A percentile compares a stretch with the other conserved stretches of the same genome.
These are phyloP conservation scores for Xylaria sp. DNA, from an alignment of 2,329 filamentous ascomycete genomes.

Conservation along the genomic window DNA sequence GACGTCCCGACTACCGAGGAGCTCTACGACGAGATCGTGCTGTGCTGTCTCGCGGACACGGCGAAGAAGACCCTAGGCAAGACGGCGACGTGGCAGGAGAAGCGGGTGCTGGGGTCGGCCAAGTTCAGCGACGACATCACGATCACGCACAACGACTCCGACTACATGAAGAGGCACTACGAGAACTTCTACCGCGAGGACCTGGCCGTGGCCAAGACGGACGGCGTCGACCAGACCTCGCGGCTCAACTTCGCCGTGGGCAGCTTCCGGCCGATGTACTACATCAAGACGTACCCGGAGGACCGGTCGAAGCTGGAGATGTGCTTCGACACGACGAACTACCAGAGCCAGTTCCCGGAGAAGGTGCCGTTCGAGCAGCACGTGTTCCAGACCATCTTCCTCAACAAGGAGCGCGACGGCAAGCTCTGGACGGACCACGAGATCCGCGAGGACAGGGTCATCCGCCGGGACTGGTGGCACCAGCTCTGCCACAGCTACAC, in stretches of 20 bases:
- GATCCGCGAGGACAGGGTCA: constrained; percentile 57
- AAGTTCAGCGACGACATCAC: constrained; percentile 73
- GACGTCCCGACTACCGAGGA: constrained; percentile 52
- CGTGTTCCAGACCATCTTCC: constrained; percentile 54
- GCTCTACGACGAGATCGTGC: constrained; percentile 66
- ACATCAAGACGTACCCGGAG: constrained; percentile 58
- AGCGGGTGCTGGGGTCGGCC: constrained; percentile 69
- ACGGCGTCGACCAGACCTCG: constrained; percentile 42
- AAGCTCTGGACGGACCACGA: constrained; percentile 57
- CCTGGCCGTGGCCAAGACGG: constrained; percentile 40
- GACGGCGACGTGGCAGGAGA: constrained; percentile 63
- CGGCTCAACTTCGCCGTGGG: constrained; percentile 47
- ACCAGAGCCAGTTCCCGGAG: constrained; percentile 63
- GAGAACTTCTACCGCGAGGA: constrained; percentile 59
- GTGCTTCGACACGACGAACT: constrained; percentile 57
- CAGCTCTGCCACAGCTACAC: constrained; percentile 63
- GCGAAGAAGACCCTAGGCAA: constrained; percentile 62
- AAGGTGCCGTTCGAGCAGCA: constrained; percentile 42
- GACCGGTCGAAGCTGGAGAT: constrained; percentile 58
- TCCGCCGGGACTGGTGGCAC: constrained; percentile 64
- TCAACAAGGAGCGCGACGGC: constrained; percentile 58
- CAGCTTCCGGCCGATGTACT: constrained; percentile 55
- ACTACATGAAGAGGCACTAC: constrained; percentile 70
- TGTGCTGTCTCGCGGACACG: constrained; percentile 68
- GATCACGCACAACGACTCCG: constrained; percentile 66